These are phyloP conservation scores for Trichoderma afroharzianum DNA, from an alignment of 2,329 filamentous ascomycete genomes.

Conservation along the genomic window DNA sequence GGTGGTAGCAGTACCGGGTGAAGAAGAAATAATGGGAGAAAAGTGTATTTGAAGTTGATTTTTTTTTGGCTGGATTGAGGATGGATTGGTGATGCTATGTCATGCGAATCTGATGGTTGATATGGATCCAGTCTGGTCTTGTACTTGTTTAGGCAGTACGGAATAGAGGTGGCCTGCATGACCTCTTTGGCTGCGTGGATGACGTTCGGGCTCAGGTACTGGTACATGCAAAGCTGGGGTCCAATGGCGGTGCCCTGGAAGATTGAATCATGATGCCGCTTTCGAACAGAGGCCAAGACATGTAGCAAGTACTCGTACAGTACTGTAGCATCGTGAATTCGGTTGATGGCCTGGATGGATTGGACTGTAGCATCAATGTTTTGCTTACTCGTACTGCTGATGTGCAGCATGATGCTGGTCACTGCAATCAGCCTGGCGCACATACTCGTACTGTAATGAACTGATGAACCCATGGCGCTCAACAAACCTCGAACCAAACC, in stretches of 20 bases:
- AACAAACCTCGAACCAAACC: not conserved
- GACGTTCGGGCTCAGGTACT: constrained; percentile 3
- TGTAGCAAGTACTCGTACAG: not conserved
- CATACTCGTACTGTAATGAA: too few species aligned
- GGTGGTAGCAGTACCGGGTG: not conserved
- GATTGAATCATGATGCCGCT: not conserved
- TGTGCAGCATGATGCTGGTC: not conserved
- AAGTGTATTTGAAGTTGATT: not conserved
- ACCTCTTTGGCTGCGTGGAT: constrained; percentile 6
- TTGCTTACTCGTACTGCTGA: not conserved
- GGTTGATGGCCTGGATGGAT: not conserved
- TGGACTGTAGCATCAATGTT: not conserved
- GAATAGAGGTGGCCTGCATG: not conserved
- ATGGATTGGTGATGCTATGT: not conserved
- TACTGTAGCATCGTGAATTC: not conserved
- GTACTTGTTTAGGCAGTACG: not conserved
- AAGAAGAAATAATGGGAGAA: not conserved
- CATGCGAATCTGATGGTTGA: not conserved
- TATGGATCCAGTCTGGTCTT: not conserved
- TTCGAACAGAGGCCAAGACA: not conserved
- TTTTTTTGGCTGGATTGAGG: not conserved
- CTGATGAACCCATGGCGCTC: not conserved
- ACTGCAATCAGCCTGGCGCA: not conserved
- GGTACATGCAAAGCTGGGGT: not conserved
- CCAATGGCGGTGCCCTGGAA: not conserved